phyloP scores from a whole-genome alignment of 305 asterid species.

The Fraxinus velutina region DNA sequence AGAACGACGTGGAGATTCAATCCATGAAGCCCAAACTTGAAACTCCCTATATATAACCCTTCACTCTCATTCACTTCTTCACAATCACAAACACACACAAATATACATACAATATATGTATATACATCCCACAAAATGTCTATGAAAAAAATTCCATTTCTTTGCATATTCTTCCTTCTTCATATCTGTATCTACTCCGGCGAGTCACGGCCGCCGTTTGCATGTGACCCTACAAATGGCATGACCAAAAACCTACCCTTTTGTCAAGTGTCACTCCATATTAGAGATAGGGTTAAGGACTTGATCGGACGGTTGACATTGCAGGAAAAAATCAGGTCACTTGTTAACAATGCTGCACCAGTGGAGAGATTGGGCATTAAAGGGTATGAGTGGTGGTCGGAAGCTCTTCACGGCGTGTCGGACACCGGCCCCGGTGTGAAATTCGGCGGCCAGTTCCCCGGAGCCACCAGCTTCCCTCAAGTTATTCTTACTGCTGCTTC shows the following conservation, averaged over 20 bases:
- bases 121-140: constrained; percentile 4
- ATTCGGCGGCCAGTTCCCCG: constrained; percentile 61
- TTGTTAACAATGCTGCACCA: constrained; percentile 77
- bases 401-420: constrained; percentile 85
- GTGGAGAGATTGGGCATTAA: constrained; percentile 56
- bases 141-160: neutral
- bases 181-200: constrained; percentile 21
- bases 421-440: constrained; percentile 60
- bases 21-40: constrained; percentile 22
- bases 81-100: neutral
- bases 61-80: constrained; percentile 12
- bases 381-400: constrained; percentile 94
- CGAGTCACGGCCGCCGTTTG: constrained; percentile 53
- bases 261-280: constrained; percentile 42
- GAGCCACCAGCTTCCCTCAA: constrained; percentile 87
- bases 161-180: constrained; percentile 17
- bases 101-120: neutral
- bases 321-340: constrained; percentile 55
- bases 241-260: constrained; percentile 38
- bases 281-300: constrained; percentile 57
- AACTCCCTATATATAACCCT: constrained; percentile 30
- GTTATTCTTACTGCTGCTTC: constrained; percentile 81
- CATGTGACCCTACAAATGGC: constrained; percentile 55
- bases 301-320: constrained; percentile 54
- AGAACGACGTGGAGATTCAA: constrained; percentile 41